Evolutionary conservation across 148 eudicot species (phyloP).

Genomic region (Rhododendron simsii): DNA sequence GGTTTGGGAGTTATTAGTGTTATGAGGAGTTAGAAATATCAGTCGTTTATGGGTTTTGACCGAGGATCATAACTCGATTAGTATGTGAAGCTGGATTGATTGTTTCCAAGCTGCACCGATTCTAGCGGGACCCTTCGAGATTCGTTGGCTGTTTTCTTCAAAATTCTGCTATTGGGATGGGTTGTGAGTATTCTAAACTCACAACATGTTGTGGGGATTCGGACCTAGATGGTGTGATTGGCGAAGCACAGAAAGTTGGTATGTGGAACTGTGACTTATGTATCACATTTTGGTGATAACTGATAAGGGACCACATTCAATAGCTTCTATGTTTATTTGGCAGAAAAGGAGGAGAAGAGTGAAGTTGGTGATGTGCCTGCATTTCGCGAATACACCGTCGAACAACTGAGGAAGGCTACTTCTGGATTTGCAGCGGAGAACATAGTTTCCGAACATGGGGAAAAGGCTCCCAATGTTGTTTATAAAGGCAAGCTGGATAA

Average conservation of each 20-base stretch:
- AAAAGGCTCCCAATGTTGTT: conserved; percentile 93
- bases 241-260: conserved; percentile 52
- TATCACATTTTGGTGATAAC: neutral
- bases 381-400: conserved; percentile 66
- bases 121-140: conserved; percentile 6
- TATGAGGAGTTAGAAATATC: neutral
- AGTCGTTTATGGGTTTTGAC: neutral
- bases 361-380: conserved; percentile 51
- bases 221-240: conserved; percentile 34
- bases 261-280: neutral
- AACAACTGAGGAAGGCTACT: conserved; percentile 76
- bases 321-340: conserved; percentile 4
- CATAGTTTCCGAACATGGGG: conserved; percentile 97
- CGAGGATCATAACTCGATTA: neutral
- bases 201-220: conserved; percentile 54
- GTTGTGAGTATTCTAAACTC: conserved; percentile 52
- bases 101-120: conserved; percentile 7
- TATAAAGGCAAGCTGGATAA: conserved; percentile 86
- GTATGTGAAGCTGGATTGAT: conserved; percentile 12
- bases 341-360: conserved; percentile 61
- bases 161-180: conserved; percentile 43
- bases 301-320: neutral
- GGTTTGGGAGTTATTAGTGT: neutral
- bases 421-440: conserved; percentile 91
- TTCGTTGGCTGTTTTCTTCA: conserved; percentile 4